Percentiles rank a stretch among this genome's conserved stretches.
phyloP scores from a whole-genome alignment of 2,329 filamentous ascomycete species.

The Fusarium solani-melongenae region DNA sequence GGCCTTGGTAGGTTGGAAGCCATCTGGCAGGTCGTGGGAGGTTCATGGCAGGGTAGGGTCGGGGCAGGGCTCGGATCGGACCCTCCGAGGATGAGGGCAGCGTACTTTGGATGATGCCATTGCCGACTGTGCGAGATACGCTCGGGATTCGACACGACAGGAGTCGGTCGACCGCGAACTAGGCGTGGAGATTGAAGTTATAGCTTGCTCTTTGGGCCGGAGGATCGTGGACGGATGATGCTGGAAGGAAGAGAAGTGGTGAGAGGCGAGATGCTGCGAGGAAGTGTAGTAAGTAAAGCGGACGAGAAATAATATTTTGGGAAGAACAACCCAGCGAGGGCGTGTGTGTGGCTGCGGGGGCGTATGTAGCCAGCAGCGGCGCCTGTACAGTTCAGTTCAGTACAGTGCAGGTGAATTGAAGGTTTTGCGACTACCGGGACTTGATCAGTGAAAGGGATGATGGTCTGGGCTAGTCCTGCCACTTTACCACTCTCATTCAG shows the following conservation, averaged over 20 bases:
- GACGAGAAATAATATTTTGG: constrained; percentile 56
- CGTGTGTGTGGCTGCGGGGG: constrained; percentile 46
- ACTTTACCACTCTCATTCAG: constrained; percentile 23
- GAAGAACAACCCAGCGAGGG: constrained; percentile 45
- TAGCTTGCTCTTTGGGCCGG: constrained; percentile 30
- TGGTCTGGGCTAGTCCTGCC: constrained; percentile 15
- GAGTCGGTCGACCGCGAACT: constrained; percentile 47
- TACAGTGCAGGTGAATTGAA: constrained; percentile 40
- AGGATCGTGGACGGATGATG: constrained; percentile 27
- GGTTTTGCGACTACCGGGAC: constrained; percentile 49
- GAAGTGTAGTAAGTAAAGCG: constrained; percentile 43
- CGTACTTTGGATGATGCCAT: constrained; percentile 74
- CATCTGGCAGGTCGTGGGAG: constrained; percentile 46
- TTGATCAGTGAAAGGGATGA: constrained; percentile 37
- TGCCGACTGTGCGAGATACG: constrained; percentile 54
- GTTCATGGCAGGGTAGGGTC: constrained; percentile 36
- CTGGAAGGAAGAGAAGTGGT: constrained; percentile 33
- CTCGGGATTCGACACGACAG: constrained; percentile 49
- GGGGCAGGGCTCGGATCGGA: constrained; percentile 34
- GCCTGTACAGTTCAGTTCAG: constrained; percentile 24
- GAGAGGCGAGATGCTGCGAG: constrained; percentile 41
- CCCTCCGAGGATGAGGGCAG: constrained; percentile 38
- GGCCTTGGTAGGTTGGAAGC: constrained; percentile 45
- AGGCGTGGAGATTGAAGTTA: constrained; percentile 35
- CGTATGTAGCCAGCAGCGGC: constrained; percentile 37